Base-by-base conservation (phyloP, 352 stramenopile species). In the Aphanomyces euteiches region DNA sequence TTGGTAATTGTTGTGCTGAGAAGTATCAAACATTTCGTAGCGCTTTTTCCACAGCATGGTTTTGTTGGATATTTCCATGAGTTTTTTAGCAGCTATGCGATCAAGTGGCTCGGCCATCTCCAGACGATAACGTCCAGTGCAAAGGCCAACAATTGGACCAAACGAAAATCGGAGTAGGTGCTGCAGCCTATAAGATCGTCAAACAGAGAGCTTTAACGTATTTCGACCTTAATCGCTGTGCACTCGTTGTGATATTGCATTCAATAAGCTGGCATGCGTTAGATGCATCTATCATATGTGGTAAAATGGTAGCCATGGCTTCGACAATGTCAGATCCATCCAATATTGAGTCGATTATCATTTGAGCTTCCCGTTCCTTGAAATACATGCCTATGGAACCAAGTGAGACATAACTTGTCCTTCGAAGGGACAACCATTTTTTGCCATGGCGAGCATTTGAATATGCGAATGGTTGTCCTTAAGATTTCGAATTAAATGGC, bases 391-490 rank as follows among this genome's bases (percentile, higher is more conserved):
- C 67, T 73, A 19, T 4, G 34, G 10, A 68, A 58, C 7, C n/a
- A 34, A 8, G 3, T 7, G 3, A 8, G 60, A 71, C 19, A 6
- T 41, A 15, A n/a, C 28, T 6, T 13, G 40, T 68, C 4, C 38
- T 68, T 50, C 8, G 28, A 28, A 43, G 21, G 34, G 17, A 4
- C 40, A 39, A 69, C 56, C 84, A 0, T 82, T 81, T 67, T 93
- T 92, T 64, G 84, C 84, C 81, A 93, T 93, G 36, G 78, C 70
- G 21, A 93, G 74, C 81, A 93, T 93, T 59, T 91, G 85, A 5
- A 73, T 79, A 72, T 93, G 90, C 70, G 90, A 88, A 73, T 90
- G 90, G 69, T 84, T 91, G 21, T 72, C 72, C 8, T 69, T 80
- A 40, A 93, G 90, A 67, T 93, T 93, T 48, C 89, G 80, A 56